Evolutionary conservation across 768 basidiomycete species (phyloP), one percentile per base, ranked within the genome.

Genomic region (Russula griseocarnosa): DNA sequence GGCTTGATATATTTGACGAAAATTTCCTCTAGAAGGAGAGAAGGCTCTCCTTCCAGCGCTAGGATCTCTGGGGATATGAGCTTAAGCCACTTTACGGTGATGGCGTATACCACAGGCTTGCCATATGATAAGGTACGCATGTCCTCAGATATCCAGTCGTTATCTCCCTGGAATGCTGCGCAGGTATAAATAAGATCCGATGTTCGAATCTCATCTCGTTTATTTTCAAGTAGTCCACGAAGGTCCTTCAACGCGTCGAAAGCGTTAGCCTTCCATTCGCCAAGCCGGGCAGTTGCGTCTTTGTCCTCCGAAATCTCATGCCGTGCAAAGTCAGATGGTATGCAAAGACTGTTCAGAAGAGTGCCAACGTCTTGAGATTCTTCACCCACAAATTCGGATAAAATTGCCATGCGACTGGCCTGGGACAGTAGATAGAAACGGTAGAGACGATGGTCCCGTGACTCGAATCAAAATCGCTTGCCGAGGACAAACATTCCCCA

Each of bases 1-100:
- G 88, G 87, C 66, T 87, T 90, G 34, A 92, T 70, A 53, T 81
- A 77, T 7, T 80, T 69, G 3, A 69, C 73, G 2, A 93, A 77
- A 26, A 91, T 71, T 9, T 80, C 51, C 30, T 72, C 66, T 38
- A 81, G 61, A 1, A 68, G 47, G 22, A 68, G 36, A 6, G 70
- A 71, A 2, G 61, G 72, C 0, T 51, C 70, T 47, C 58, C 67
- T 62, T 67, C 79, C 20, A 57, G 42, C 63, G 58, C 38, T 77
- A 66, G 40, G 76, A 75, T 24, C 74, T 76, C 75, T 69, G 61
- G 28, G 52, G 34, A 52, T 28, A 66, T 20, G 52, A 24, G 53
- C 32, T 49, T 58, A 24, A 40, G 47, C 16, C 20, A 52, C 34
- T 46, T 32, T 9, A 28, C 22, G 14, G 40, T 9, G 16, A 36